phyloP scores from a whole-genome alignment of 148 eudicot genomes.

The Spergularia marina region DNA sequence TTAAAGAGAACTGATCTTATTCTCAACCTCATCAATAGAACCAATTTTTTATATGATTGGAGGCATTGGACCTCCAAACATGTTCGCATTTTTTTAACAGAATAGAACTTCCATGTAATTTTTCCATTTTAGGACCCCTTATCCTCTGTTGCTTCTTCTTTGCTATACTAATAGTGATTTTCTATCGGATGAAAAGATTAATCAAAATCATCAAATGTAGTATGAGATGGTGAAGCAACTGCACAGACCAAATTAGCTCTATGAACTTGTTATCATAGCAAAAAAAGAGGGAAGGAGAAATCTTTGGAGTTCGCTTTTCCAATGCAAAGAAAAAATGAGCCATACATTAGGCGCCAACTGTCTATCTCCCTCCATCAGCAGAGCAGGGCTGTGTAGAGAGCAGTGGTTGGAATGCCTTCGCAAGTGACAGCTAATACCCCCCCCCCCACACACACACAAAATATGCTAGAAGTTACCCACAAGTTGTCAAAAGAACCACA shows the following conservation, averaged over 20 bases:
- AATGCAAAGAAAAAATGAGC: background rate
- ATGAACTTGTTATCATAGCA: background rate
- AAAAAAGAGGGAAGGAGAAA: background rate
- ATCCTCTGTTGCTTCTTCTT: too few relatives aligned
- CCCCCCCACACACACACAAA: background rate
- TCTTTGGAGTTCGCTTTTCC: background rate
- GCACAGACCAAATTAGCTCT: background rate
- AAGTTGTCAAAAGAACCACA: background rate
- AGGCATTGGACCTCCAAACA: too few relatives aligned
- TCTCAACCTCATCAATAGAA: background rate
- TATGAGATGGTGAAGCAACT: background rate
- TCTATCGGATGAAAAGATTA: too few relatives aligned
- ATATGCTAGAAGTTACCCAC: background rate
- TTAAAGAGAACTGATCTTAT: background rate
- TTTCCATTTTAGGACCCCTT: too few relatives aligned
- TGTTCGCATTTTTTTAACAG: too few relatives aligned
- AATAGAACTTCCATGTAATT: too few relatives aligned
- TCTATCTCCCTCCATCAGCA: background rate
- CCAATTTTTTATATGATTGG: too few relatives aligned
- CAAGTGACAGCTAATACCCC: background rate
- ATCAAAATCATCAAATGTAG: background rate
- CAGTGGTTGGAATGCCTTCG: too few relatives aligned
- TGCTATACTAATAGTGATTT: too few relatives aligned
- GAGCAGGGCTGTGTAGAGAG: background rate
- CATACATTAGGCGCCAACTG: background rate